Conservation (phyloP, 495 filamentous ascomycete species). For the Amniculicola lignicola region DNA sequence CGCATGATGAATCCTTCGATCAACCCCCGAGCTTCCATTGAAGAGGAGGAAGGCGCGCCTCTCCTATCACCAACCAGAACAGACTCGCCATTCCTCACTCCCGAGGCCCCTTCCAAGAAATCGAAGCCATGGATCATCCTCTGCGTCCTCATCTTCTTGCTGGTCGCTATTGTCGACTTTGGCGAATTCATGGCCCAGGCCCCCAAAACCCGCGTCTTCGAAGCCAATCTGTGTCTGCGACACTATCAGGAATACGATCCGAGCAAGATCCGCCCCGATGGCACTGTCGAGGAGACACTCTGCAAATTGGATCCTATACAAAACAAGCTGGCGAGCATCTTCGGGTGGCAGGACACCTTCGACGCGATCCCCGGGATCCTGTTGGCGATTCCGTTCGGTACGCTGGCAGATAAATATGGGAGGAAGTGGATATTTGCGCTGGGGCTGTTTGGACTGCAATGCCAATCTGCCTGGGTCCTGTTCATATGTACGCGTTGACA, state of each 20-base stretch:
- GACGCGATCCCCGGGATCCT: slow-evolving; percentile 31
- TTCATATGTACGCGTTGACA: slow-evolving; percentile 20
- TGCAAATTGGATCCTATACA: slow-evolving; percentile 30
- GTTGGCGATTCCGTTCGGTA: slow-evolving; percentile 26
- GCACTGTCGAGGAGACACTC: slow-evolving; percentile 20
- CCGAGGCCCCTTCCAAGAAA: slow-evolving; percentile 9
- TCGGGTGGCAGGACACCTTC: slow-evolving; percentile 31
- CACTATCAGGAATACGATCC: slow-evolving; percentile 29
- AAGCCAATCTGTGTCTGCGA: slow-evolving; percentile 28
- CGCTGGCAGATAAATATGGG: slow-evolving; percentile 25
- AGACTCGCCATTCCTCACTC: neutral
- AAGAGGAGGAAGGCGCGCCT: slow-evolving; percentile 24
- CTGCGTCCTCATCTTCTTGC: slow-evolving; percentile 11
- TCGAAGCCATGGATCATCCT: slow-evolving; percentile 29
- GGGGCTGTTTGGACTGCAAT: slow-evolving; percentile 21
- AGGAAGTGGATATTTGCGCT: slow-evolving; percentile 27
- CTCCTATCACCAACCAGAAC: slow-evolving; percentile 13
- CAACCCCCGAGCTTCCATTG: no score
- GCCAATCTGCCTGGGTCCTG: slow-evolving; percentile 21
- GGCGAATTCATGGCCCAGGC: slow-evolving; percentile 23
- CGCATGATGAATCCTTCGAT: no score
- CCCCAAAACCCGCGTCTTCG: slow-evolving; percentile 28
- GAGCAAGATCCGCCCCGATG: slow-evolving; percentile 23
- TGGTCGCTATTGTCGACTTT: slow-evolving; percentile 25
- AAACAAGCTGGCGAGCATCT: slow-evolving; percentile 25